These are phyloP conservation scores for Smallanthus sonchifolius DNA, from an alignment of 129 eudicot genomes.

Conservation along the genomic window DNA sequence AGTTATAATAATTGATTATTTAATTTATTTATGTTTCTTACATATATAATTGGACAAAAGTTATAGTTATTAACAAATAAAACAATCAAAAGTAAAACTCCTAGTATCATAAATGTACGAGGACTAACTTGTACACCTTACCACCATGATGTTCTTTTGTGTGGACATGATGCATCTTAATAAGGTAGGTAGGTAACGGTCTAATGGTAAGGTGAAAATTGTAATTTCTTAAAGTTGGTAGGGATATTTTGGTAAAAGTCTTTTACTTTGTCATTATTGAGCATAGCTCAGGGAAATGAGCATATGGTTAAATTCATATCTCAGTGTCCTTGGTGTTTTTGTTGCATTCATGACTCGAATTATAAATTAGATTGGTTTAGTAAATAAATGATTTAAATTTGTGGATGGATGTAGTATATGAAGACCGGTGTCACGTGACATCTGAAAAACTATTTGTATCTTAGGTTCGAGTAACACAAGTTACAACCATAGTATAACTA, in stretches of 20 bases:
- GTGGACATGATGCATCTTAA: background rate
- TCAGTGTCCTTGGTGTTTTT: background rate
- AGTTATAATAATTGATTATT: background rate
- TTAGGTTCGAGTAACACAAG: background rate
- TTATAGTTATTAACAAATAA: background rate
- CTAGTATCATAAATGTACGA: background rate
- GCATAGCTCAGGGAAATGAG: background rate
- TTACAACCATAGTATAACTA: background rate
- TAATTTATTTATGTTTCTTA: background rate
- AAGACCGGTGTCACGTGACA: no score
- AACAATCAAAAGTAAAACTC: background rate
- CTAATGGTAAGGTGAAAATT: background rate
- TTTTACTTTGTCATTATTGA: background rate
- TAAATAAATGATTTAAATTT: background rate
- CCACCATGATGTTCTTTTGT: no score
- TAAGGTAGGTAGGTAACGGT: background rate
- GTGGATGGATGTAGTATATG: background rate
- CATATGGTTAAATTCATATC: background rate
- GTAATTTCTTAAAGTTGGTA: background rate
- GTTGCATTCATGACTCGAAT: background rate
- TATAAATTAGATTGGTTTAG: background rate
- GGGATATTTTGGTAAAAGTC: background rate
- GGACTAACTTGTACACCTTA: background rate
- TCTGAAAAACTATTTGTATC: no score
- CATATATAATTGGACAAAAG: background rate